A percentile compares a stretch with the other conserved stretches of the same genome.
Conservation (phyloP, 1,284 basidiomycete genomes). For the Boletellus dicymbophilus region DNA sequence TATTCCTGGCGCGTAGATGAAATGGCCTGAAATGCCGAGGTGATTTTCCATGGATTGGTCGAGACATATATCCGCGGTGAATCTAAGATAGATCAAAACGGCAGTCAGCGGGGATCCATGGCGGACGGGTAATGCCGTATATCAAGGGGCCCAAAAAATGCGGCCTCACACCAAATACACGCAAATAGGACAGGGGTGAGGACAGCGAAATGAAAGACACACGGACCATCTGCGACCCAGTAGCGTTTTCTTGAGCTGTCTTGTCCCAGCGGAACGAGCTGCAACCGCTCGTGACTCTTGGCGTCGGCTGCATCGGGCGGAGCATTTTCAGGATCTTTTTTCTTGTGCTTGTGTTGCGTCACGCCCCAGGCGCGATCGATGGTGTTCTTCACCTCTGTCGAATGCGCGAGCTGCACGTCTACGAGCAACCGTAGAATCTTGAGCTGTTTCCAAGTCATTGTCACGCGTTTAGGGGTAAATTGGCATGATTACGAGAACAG, state of each 20-base stretch:
- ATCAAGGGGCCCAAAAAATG: slow-evolving; percentile 40
- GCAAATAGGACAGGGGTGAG: slow-evolving; percentile 57
- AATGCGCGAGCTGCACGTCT: slow-evolving; percentile 73
- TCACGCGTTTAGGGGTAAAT: slow-evolving; percentile 34
- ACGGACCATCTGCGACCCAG: slow-evolving; percentile 83
- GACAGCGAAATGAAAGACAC: slow-evolving; percentile 41
- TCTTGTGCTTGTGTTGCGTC: slow-evolving; percentile 78
- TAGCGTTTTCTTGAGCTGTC: slow-evolving; percentile 72
- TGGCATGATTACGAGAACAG: slow-evolving; percentile 22
- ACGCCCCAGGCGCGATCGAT: slow-evolving; percentile 86
- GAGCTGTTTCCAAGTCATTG: slow-evolving; percentile 50
- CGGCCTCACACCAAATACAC: slow-evolving; percentile 59
- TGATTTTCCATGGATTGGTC: slow-evolving; percentile 84
- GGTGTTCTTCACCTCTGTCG: slow-evolving; percentile 60
- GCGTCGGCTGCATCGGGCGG: slow-evolving; percentile 59
- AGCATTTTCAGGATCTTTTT: slow-evolving; percentile 57
- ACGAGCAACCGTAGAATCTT: slow-evolving; percentile 77
- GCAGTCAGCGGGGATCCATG: slow-evolving; percentile 36
- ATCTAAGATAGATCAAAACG: slow-evolving; percentile 49
- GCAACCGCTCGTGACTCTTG: slow-evolving; percentile 60
- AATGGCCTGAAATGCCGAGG: slow-evolving; percentile 67
- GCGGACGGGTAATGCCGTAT: slow-evolving; percentile 40
- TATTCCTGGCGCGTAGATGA: slow-evolving; percentile 75
- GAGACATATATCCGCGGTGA: slow-evolving; percentile 79
- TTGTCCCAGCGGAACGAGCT: slow-evolving; percentile 70